Conservation (phyloP, 192 early-diverging fungal species). For the Coemansia sp. region DNA sequence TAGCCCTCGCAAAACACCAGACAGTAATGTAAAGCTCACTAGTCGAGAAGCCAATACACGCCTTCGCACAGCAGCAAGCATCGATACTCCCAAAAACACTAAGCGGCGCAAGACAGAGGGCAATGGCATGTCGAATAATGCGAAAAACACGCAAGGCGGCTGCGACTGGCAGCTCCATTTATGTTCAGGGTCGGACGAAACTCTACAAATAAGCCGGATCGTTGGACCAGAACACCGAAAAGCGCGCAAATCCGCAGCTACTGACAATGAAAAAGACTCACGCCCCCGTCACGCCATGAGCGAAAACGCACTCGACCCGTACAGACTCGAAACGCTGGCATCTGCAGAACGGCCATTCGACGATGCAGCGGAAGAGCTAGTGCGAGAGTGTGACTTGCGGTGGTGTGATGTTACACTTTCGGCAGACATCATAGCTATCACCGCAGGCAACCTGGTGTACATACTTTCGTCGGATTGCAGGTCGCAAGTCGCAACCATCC, state of each 20-base stretch:
- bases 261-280: not conserved
- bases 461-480: constrained; percentile 22
- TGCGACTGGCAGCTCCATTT: constrained; percentile 30
- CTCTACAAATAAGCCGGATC: constrained; percentile 31
- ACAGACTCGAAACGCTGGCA: constrained; percentile 45
- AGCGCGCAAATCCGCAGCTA: too few species aligned
- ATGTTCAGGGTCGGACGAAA: constrained; percentile 30
- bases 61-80: not conserved
- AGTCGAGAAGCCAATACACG: not conserved
- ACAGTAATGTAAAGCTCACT: not conserved
- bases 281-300: not conserved
- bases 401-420: constrained; percentile 31
- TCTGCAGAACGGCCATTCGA: constrained; percentile 10
- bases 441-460: constrained; percentile 26
- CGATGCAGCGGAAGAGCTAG: not conserved
- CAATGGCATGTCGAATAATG: not conserved
- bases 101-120: constrained; percentile 19
- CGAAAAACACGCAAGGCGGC: not conserved
- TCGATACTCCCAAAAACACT: not conserved
- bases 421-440: constrained; percentile 30
- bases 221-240: not conserved
- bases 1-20: not conserved
- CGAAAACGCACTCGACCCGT: constrained; percentile 35
- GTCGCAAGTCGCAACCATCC: constrained; percentile 32
- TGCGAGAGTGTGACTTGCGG: not conserved